phyloP scores from a whole-genome alignment of 2,329 filamentous ascomycete species.

The Pestalotiopsis sp. region DNA sequence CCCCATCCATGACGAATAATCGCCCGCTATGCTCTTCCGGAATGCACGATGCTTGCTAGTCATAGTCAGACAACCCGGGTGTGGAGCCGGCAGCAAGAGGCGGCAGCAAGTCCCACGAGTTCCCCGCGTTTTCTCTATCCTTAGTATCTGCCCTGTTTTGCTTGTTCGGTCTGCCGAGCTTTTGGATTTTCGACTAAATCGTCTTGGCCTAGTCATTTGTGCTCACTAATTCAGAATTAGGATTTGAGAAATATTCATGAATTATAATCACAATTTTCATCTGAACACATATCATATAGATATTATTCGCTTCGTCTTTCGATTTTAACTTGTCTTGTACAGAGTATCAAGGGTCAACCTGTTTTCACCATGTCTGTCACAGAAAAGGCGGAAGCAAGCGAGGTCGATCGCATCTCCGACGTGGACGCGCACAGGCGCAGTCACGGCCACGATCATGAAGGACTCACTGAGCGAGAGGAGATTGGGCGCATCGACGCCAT shows the following conservation, averaged over 20 bases:
- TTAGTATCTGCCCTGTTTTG: not conserved
- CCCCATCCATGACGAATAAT: not conserved
- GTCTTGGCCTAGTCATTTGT: slow-evolving; percentile 6
- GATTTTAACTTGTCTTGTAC: not conserved
- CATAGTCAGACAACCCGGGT: not conserved
- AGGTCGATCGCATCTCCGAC: slow-evolving; percentile 19
- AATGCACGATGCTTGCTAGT: slow-evolving; percentile 6
- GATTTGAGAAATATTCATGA: not conserved
- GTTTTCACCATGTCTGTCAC: not conserved
- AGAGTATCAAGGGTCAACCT: not conserved
- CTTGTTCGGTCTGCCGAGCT: not conserved
- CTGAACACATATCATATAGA: not conserved
- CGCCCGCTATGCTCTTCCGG: not conserved
- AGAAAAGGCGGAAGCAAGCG: slow-evolving; percentile 22
- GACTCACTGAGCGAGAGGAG: slow-evolving; percentile 13
- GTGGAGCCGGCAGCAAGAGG: not conserved
- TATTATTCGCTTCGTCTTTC: not conserved
- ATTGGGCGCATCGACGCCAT: slow-evolving; percentile 23
- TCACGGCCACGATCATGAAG: slow-evolving; percentile 16
- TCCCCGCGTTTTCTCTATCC: not conserved
- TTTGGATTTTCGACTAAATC: not conserved
- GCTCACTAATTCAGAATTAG: not conserved
- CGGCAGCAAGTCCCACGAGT: not conserved
- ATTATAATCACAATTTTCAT: not conserved
- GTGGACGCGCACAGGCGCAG: not conserved